These are phyloP conservation scores for Pleochaeta shiraiana DNA, from an alignment of 2,329 filamentous ascomycete genomes.

Conservation along the genomic window DNA sequence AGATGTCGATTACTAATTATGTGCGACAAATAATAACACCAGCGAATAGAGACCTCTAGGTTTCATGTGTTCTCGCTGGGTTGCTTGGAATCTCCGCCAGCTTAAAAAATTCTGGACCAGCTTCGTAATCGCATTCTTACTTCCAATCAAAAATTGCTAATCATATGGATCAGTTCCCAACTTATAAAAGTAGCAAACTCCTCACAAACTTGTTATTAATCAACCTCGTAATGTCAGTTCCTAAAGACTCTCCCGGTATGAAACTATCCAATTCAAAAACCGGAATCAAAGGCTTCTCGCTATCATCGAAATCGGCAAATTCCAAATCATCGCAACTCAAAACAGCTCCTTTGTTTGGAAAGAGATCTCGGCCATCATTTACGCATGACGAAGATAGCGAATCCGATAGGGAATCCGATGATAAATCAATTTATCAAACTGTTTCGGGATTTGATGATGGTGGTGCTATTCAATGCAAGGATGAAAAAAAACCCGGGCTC, in stretches of 20 bases:
- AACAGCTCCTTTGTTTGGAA: slow-evolving; percentile 18
- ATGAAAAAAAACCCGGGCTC: slow-evolving; percentile 18
- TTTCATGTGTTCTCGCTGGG: too few relatives aligned
- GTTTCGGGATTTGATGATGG: slow-evolving; percentile 30
- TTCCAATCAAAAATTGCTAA: too few relatives aligned
- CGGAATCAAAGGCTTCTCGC: slow-evolving; percentile 20
- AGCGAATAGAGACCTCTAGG: too few relatives aligned
- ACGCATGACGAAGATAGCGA: slow-evolving; percentile 26
- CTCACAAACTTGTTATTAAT: too few relatives aligned
- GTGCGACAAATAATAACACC: too few relatives aligned
- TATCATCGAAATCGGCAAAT: slow-evolving; percentile 18
- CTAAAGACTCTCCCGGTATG: slow-evolving; percentile 10
- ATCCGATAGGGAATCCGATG: neutral
- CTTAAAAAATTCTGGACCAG: too few relatives aligned
- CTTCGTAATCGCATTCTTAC: too few relatives aligned
- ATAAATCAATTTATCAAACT: slow-evolving; percentile 14
- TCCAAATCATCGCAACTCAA: slow-evolving; percentile 9
- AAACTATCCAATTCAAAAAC: slow-evolving; percentile 13
- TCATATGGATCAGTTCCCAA: too few relatives aligned
- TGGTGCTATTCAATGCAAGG: slow-evolving; percentile 20
- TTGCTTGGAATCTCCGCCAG: too few relatives aligned
- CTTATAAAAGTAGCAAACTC: too few relatives aligned
- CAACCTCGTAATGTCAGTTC: slow-evolving; percentile 11
- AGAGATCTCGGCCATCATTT: slow-evolving; percentile 22
- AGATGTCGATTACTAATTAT: too few relatives aligned